Base-by-base conservation (phyloP, 768 basidiomycete species). In the Lactifluus echinatus region DNA sequence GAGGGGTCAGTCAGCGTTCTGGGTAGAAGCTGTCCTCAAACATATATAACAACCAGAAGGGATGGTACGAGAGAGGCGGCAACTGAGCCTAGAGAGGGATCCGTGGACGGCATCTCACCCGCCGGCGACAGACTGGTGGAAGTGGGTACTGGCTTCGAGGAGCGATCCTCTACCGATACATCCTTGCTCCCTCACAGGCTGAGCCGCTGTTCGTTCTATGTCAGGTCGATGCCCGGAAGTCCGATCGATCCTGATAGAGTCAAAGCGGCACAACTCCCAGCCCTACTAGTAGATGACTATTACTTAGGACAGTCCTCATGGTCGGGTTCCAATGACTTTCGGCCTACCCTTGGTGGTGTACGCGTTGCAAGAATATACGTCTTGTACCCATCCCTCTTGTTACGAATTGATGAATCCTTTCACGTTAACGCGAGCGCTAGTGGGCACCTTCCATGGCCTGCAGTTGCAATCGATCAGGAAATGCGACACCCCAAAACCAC, bases 231-330 rank as follows among this genome's bases (percentile, higher is more conserved):
- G 47, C 37, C 62, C 62, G n/a, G n/a, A n/a, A n/a, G 50, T 53
- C 21, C 52, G 57, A 33, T 59, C 59, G 33, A 65, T 65, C 31
- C 8, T 63, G 14, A 39, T 60, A 19, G 44, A 57, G 46, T 47
- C 57, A 40, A 53, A 53, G 15, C 28, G 45, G 21, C 29, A 39
- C 14, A 55, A 53, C 19, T 36, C 36, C 3, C 56, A 39, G n/a
- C n/a, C n/a, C n/a, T n/a, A n/a, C n/a, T n/a, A n/a, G n/a, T n/a
- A n/a, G n/a, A 60, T 49, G 56, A 69, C 55, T 1, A 31, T 64
- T 10, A 63, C 66, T 11, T 71, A 70, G 52, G 71, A 71, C 1
- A 70, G 69, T 0, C 71, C 72, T 1, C 69, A 71, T 55, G 46
- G 53, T 1, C 60, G 59, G 2, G 56, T 40, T 3, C 53, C 56